Conservation (phyloP, 2,329 filamentous ascomycete genomes). For the Gaeumannomyces sp. region DNA sequence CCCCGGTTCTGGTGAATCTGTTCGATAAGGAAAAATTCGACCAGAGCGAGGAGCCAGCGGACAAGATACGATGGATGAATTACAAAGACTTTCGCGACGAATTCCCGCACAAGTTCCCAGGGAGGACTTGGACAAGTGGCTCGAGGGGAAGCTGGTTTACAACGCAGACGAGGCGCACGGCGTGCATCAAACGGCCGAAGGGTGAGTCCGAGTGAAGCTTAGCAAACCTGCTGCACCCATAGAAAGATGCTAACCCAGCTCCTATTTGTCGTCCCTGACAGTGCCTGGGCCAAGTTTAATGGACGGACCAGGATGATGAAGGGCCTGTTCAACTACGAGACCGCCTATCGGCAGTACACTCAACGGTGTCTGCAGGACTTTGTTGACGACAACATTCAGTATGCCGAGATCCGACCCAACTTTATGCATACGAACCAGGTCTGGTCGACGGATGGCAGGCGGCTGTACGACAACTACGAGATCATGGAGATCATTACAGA, state of each 20-base stretch:
- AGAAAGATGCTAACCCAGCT: conserved; percentile 11
- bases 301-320: conserved; percentile 66
- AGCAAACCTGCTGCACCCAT: background rate
- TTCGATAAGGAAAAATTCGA: background rate
- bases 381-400: conserved; percentile 60
- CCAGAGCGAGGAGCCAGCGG: conserved; percentile 16
- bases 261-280: conserved; percentile 17
- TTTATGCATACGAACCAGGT: conserved; percentile 59
- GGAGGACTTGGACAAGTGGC: conserved; percentile 41
- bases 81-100: conserved; percentile 34
- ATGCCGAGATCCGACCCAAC: conserved; percentile 65
- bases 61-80: conserved; percentile 30
- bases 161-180: conserved; percentile 53
- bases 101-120: conserved; percentile 23
- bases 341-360: conserved; percentile 57
- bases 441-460: conserved; percentile 48
- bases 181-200: conserved; percentile 40
- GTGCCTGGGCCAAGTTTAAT: conserved; percentile 59
- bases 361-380: conserved; percentile 54
- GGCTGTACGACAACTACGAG: conserved; percentile 44
- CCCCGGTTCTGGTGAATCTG: background rate
- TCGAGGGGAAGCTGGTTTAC: conserved; percentile 57
- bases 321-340: conserved; percentile 62
- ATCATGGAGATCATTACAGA: conserved; percentile 57
- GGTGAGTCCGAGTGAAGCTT: conserved; percentile 35